A percentile compares a stretch with the other conserved stretches of the same genome.
These are phyloP conservation scores for Linderniella brevidens DNA, from an alignment of 257 asterid species.

Conservation along the genomic window DNA sequence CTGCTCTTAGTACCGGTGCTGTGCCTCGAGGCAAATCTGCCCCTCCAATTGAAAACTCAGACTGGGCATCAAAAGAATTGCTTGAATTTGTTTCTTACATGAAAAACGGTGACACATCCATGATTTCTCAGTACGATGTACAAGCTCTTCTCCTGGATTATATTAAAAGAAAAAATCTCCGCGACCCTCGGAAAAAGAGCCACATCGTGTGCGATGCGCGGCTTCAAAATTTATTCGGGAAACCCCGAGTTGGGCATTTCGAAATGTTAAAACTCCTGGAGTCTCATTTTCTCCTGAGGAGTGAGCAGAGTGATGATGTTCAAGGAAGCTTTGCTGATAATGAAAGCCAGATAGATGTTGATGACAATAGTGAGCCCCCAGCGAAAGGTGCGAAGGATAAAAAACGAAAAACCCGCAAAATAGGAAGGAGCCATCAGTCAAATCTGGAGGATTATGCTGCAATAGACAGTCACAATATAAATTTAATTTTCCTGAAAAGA, in stretches of 20 bases:
- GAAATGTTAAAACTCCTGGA: conserved; percentile 98
- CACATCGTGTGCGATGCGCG: conserved; percentile 83
- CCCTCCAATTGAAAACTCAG: conserved; percentile 29
- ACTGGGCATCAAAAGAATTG: conserved; percentile 68
- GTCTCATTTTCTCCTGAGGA: conserved; percentile 69
- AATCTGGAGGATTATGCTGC: conserved; percentile 97
- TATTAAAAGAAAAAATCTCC: conserved; percentile 50
- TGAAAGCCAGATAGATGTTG: conserved; percentile 52
- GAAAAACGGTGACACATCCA: conserved; percentile 61
- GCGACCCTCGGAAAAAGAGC: conserved; percentile 82
- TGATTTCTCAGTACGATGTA: conserved; percentile 45
- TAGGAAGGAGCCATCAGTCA: conserved; percentile 64
- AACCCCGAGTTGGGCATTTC: conserved; percentile 93
- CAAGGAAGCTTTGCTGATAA: conserved; percentile 90
- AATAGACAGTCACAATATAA: conserved; percentile 80
- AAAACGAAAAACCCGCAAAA: conserved; percentile 65
- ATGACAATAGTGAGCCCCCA: conserved; percentile 35
- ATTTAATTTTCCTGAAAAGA: conserved; percentile 65
- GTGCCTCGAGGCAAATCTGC: conserved; percentile 21
- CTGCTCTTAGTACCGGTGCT: conserved; percentile 9
- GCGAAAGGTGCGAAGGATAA: conserved; percentile 48
- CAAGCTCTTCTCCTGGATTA: conserved; percentile 53
- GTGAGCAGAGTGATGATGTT: conserved; percentile 70
- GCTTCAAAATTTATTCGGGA: conserved; percentile 72
- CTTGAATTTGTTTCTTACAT: conserved; percentile 57